A percentile compares a stretch with the other conserved stretches of the same genome.
These are phyloP conservation scores for Tetrapisispora phaffii DNA, from an alignment of 805 yeast genomes.

Conservation along the genomic window DNA sequence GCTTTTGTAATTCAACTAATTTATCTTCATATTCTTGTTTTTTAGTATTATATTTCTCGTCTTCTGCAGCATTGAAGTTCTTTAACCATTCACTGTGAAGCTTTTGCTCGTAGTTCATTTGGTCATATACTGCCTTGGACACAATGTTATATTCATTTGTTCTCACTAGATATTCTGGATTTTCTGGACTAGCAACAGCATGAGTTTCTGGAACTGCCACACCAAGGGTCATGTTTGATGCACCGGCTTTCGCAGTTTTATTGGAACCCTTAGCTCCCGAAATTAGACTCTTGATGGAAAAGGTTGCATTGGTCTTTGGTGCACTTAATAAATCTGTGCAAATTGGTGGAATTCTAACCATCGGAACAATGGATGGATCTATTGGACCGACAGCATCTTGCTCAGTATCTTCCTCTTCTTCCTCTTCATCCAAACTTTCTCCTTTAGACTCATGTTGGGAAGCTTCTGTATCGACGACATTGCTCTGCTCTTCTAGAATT, in stretches of 20 bases:
- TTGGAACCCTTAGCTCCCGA: not conserved
- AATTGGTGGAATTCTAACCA: slow-evolving; percentile 6
- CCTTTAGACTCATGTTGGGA: not conserved
- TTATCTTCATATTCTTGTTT: slow-evolving; percentile 14
- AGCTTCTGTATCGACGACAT: not conserved
- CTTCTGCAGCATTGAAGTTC: slow-evolving; percentile 8
- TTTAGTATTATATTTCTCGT: slow-evolving; percentile 14
- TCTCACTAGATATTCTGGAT: slow-evolving; percentile 23
- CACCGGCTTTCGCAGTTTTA: not conserved
- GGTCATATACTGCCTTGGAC: slow-evolving; percentile 25
- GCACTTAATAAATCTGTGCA: slow-evolving; percentile 1
- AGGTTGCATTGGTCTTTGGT: not conserved
- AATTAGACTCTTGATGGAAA: not conserved
- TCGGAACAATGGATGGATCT: slow-evolving; percentile 10
- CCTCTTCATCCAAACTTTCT: not conserved
- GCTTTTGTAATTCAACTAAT: slow-evolving; percentile 13
- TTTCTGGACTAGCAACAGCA: slow-evolving; percentile 25
- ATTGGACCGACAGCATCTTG: slow-evolving; percentile 8
- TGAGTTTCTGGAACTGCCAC: slow-evolving; percentile 1
- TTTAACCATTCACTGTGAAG: slow-evolving; percentile 15
- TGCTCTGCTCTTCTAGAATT: not conserved
- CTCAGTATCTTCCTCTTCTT: slow-evolving; percentile 3
- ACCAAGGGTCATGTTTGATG: slow-evolving; percentile 1
- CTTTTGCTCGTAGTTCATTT: slow-evolving; percentile 15
- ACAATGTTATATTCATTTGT: slow-evolving; percentile 19